Evolutionary conservation across 345 rosid species (phyloP), one percentile per base, ranked within the genome.

Genomic region (Geranium brycei): DNA sequence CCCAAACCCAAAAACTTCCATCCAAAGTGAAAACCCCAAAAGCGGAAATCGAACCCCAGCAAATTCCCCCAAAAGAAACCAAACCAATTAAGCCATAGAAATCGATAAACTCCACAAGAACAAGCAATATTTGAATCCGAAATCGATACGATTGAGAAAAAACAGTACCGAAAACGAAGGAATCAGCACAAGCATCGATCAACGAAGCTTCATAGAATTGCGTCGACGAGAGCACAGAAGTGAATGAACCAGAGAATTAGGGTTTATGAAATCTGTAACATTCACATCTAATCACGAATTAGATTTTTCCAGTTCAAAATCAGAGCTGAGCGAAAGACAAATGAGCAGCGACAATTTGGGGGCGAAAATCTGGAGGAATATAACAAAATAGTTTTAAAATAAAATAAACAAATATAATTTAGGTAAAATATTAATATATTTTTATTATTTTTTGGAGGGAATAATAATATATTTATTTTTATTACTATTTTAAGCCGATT

Each of bases 191-290:
- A 35, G 41, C 41, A 35, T 4, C 41, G 68, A 69, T 83, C 85
- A 78, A 35, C 86, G 95, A 65, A 89, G 81, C 84, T 80, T 79
- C 91, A 80, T 80, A 76, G 69, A 73, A 77, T 67, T 73, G 71
- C 62, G 69, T 74, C 72, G 11, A 73, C 71, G 57, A 12, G 59
- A 62, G 51, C 14, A 40, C 8, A 3, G 15, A 56, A 55, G 66
- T 28, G 17, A 68, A 61, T 59, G 64, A 72, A 71, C 63, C 41
- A 69, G 61, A 30, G 56, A 51, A 61, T 70, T 57, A 62, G 63
- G 71, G 66, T 66, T 70, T 55, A 51, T 30, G 59, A 47, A 75
- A 59, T 63, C 72, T 57, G 62, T 51, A 23, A 8, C 38, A 60
- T 31, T 65, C 62, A 47, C 69, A 64, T 59, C 60, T 41, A 51